These are phyloP conservation scores for Brassica hybrid DNA, from an alignment of 441 rosid species.

Conservation along the genomic window DNA sequence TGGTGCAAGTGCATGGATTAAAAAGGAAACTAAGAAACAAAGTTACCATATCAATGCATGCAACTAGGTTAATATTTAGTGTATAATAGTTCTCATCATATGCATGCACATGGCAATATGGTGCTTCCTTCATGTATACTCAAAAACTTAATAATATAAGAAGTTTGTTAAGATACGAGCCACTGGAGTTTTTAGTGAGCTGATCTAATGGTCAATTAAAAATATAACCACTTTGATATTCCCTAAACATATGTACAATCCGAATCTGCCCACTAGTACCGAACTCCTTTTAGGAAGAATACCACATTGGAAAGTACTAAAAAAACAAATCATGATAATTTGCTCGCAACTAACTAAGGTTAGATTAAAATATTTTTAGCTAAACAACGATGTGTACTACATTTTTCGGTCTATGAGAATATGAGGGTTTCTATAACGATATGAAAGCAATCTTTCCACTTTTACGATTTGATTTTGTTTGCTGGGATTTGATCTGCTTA, in stretches of 20 bases:
- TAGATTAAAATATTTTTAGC: background rate
- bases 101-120: slow-evolving; percentile 42
- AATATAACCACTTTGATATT: slow-evolving; percentile 29
- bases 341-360: background rate
- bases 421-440: background rate
- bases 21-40: slow-evolving; percentile 21
- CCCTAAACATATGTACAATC: slow-evolving; percentile 27
- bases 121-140: slow-evolving; percentile 32
- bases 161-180: slow-evolving; percentile 31
- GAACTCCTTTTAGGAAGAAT: slow-evolving; percentile 32
- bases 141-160: slow-evolving; percentile 14
- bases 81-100: slow-evolving; percentile 30
- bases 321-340: background rate
- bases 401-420: background rate
- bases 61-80: slow-evolving; percentile 1
- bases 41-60: slow-evolving; percentile 25
- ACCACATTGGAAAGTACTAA: background rate
- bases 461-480: slow-evolving; percentile 1
- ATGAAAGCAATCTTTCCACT: background rate
- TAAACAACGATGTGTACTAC: background rate
- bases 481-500: background rate
- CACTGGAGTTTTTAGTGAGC: slow-evolving; percentile 21
- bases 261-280: slow-evolving; percentile 36
- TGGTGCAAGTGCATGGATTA: slow-evolving; percentile 16
- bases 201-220: slow-evolving; percentile 33